phyloP scores from a whole-genome alignment of 176 grass and related monocot genomes.

The Triticum urartu region DNA sequence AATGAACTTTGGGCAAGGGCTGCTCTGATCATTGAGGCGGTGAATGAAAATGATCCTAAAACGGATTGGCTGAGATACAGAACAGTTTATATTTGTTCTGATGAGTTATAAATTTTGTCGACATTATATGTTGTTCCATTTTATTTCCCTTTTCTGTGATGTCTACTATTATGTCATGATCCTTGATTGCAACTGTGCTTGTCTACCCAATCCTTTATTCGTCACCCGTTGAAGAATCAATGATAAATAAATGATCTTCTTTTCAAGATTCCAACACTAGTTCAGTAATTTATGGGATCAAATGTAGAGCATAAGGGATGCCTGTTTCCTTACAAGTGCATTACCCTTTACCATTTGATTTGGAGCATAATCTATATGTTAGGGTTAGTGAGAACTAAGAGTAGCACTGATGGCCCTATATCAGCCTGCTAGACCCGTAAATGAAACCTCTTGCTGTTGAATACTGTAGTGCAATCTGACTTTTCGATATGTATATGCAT shows the following conservation, averaged over 20 bases:
- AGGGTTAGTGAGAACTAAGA: neutral
- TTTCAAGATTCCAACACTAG: slow-evolving; percentile 8
- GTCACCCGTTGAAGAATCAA: neutral
- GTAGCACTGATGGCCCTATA: neutral
- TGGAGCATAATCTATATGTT: neutral
- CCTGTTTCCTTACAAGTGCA: neutral
- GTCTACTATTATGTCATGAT: neutral
- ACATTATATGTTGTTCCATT: slow-evolving; percentile 12
- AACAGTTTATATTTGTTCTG: slow-evolving; percentile 33
- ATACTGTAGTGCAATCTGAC: slow-evolving; percentile 12
- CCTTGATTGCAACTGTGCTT: neutral
- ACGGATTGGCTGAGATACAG: neutral
- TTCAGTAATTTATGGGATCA: slow-evolving; percentile 10
- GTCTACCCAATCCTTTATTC: neutral
- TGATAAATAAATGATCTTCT: neutral
- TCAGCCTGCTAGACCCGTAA: neutral
- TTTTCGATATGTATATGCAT: slow-evolving; percentile 1
- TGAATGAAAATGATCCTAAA: slow-evolving; percentile 17
- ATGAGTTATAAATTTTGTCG: slow-evolving; percentile 21
- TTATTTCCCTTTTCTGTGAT: slow-evolving; percentile 11
- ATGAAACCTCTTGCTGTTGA: neutral
- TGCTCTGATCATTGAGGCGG: slow-evolving; percentile 29
- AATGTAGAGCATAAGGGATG: neutral
- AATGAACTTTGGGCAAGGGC: slow-evolving; percentile 39
- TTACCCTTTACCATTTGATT: slow-evolving; percentile 1